Evolutionary conservation across 169 alveolate species (phyloP).

Genomic region (Plasmodium chabaudi): DNA sequence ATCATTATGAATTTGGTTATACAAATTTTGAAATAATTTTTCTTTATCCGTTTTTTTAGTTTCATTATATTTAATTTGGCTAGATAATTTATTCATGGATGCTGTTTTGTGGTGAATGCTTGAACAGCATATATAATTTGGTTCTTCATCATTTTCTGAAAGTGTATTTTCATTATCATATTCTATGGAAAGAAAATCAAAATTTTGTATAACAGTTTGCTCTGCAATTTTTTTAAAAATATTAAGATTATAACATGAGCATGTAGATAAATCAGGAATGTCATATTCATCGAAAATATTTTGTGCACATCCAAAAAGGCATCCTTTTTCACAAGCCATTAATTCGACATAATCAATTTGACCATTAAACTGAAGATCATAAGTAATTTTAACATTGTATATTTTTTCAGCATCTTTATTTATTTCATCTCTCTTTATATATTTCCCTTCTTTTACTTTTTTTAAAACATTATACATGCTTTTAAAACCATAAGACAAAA

Average conservation of each 20-base stretch:
- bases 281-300: conserved; percentile 28
- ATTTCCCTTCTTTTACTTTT: conserved; percentile 9
- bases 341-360: conserved; percentile 63
- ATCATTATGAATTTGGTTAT: conserved; percentile 53
- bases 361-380: conserved; percentile 28
- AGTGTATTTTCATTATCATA: neutral
- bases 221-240: conserved; percentile 54
- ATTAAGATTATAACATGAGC: conserved; percentile 39
- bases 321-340: conserved; percentile 72
- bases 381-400: conserved; percentile 30
- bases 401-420: neutral
- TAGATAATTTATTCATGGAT: neutral
- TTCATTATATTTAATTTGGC: neutral
- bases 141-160: neutral
- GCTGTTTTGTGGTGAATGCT: neutral
- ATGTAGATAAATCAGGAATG: conserved; percentile 15
- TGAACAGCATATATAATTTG: neutral
- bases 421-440: neutral
- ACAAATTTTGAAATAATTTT: conserved; percentile 30
- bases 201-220: conserved; percentile 40
- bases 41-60: conserved; percentile 40
- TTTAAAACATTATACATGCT: conserved; percentile 51
- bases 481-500: conserved; percentile 66
- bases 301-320: conserved; percentile 74
- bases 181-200: conserved; percentile 38